Evolutionary conservation across 2,329 filamentous ascomycete genomes (phyloP).

Genomic region (Bipolaris oryzae): DNA sequence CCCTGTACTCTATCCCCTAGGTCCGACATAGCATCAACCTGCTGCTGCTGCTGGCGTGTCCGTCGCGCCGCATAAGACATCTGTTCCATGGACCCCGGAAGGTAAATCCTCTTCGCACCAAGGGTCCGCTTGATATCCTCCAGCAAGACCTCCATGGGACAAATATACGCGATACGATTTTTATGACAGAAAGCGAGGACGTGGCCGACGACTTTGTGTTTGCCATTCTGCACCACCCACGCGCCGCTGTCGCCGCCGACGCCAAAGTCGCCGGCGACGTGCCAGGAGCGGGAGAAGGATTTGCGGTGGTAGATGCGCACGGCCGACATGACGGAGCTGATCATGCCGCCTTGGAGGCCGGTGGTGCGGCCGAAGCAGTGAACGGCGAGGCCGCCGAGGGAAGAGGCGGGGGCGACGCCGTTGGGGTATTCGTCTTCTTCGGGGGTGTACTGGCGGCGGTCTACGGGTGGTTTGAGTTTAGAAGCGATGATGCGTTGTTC

Average conservation of each 20-base stretch:
- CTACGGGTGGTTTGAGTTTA: constrained; percentile 45
- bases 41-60: constrained; percentile 9
- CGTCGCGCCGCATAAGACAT: constrained; percentile 17
- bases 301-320: constrained; percentile 86
- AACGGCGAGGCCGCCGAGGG: constrained; percentile 76
- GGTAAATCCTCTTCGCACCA: constrained; percentile 69
- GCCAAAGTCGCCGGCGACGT: constrained; percentile 65
- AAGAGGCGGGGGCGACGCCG: constrained; percentile 63
- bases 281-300: constrained; percentile 76
- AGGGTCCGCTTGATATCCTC: constrained; percentile 83
- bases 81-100: constrained; percentile 64
- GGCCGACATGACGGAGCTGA: constrained; percentile 77
- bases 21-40: constrained; percentile 20
- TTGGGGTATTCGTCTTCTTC: constrained; percentile 58
- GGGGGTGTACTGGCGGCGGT: constrained; percentile 40
- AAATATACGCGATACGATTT: constrained; percentile 86
- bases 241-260: constrained; percentile 91
- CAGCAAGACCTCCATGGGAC: constrained; percentile 89
- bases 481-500: constrained; percentile 40
- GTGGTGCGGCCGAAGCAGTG: constrained; percentile 89
- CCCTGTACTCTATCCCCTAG: constrained; percentile 38
- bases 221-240: constrained; percentile 82
- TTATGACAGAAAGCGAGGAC: constrained; percentile 85
- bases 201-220: constrained; percentile 85
- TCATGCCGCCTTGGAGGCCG: constrained; percentile 78